Conservation (phyloP, 2,329 filamentous ascomycete species). For the Verticillium longisporum region DNA sequence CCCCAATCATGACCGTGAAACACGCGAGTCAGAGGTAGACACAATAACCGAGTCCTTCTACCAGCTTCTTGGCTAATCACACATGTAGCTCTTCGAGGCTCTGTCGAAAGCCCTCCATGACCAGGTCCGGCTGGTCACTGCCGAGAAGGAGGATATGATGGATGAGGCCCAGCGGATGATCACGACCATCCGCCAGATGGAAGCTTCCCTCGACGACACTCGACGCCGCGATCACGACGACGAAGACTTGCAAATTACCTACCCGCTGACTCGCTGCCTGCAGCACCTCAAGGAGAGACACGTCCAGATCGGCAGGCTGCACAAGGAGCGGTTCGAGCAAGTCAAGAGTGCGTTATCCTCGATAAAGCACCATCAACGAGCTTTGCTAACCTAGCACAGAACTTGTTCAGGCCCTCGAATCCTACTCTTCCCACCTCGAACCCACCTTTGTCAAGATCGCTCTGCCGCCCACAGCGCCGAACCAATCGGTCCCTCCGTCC, state of each 20-base stretch:
- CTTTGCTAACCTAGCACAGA: constrained; percentile 45
- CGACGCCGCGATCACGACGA: constrained; percentile 59
- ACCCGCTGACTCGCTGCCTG: constrained; percentile 75
- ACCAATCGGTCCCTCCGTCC: constrained; percentile 67
- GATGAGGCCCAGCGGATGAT: constrained; percentile 84
- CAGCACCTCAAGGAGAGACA: constrained; percentile 81
- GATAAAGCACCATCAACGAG: background rate
- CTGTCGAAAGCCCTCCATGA: constrained; percentile 88
- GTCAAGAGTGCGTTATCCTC: constrained; percentile 66
- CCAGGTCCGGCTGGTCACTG: constrained; percentile 76
- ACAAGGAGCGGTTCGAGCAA: constrained; percentile 90
- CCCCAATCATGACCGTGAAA: constrained; percentile 85
- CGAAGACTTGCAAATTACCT: constrained; percentile 70
- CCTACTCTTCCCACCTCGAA: constrained; percentile 94
- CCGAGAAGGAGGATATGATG: constrained; percentile 85
- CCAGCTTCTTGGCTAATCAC: background rate
- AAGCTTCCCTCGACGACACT: constrained; percentile 75
- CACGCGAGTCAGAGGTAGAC: constrained; percentile 78
- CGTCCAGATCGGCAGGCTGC: constrained; percentile 67
- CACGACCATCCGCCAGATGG: constrained; percentile 86
- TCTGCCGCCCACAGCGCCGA: constrained; percentile 74
- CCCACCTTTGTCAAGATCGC: constrained; percentile 77
- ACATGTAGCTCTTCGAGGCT: constrained; percentile 76
- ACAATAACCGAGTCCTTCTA: constrained; percentile 7
- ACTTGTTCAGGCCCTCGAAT: constrained; percentile 87